These are phyloP conservation scores for Hanseniaspora mollemarum DNA, from an alignment of 805 yeast species.

Conservation along the genomic window DNA sequence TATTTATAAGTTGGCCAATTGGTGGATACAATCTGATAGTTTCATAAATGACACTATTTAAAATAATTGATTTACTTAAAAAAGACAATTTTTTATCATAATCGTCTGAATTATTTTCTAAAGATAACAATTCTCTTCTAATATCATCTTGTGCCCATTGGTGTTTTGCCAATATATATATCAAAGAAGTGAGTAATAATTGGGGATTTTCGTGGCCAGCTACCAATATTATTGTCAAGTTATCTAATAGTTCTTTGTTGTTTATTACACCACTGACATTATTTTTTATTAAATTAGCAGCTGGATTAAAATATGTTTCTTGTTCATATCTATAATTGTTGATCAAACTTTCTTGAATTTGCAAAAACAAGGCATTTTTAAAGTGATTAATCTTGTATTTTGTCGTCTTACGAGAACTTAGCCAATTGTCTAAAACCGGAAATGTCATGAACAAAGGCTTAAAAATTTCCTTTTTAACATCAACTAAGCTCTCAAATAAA, in stretches of 20 bases:
- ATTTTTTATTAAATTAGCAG: conserved; percentile 35
- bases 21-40: conserved; percentile 46
- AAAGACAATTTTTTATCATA: conserved; percentile 22
- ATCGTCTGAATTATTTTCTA: background rate
- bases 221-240: conserved; percentile 42
- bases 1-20: conserved; percentile 44
- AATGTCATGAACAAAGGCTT: conserved; percentile 44
- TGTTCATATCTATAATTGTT: conserved; percentile 28
- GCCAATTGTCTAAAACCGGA: conserved; percentile 42
- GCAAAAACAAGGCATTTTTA: conserved; percentile 30
- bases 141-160: conserved; percentile 28
- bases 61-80: conserved; percentile 27
- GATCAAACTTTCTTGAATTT: conserved; percentile 29
- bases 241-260: conserved; percentile 41
- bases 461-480: conserved; percentile 43
- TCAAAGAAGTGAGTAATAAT: conserved; percentile 36
- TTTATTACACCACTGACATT: conserved; percentile 31
- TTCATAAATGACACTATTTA: conserved; percentile 30
- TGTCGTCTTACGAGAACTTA: conserved; percentile 38
- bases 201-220: conserved; percentile 61
- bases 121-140: conserved; percentile 21
- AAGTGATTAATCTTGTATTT: conserved; percentile 35
- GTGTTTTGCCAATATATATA: conserved; percentile 38
- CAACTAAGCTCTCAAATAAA: conserved; percentile 34
- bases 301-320: conserved; percentile 29